phyloP scores from a whole-genome alignment of 257 asterid genomes.

The Henckelia pumila region DNA sequence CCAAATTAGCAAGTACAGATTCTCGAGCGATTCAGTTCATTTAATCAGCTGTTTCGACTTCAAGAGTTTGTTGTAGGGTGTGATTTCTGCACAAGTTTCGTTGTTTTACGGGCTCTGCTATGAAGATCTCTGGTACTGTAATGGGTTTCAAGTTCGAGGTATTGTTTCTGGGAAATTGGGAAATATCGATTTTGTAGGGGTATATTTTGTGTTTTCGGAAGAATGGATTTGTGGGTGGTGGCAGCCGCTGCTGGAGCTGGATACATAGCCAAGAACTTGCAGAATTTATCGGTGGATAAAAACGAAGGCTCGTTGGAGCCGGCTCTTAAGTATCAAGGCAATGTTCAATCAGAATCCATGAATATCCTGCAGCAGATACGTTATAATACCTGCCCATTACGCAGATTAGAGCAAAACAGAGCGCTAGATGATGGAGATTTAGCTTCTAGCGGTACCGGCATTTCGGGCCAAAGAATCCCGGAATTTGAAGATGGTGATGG shows the following conservation, averaged over 20 bases:
- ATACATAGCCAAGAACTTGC: slow-evolving; percentile 56
- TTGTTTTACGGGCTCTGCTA: slow-evolving; percentile 8
- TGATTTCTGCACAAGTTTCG: slow-evolving; percentile 17
- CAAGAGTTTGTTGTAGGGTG: background rate
- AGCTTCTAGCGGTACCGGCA: slow-evolving; percentile 23
- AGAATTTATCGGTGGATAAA: slow-evolving; percentile 40
- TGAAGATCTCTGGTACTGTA: slow-evolving; percentile 1
- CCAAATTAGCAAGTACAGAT: background rate
- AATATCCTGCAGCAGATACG: slow-evolving; percentile 59
- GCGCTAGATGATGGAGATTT: slow-evolving; percentile 19
- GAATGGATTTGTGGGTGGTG: slow-evolving; percentile 76
- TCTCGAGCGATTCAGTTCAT: background rate
- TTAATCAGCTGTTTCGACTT: background rate
- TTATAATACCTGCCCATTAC: slow-evolving; percentile 57
- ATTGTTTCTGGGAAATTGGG: slow-evolving; percentile 13
- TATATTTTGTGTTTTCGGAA: slow-evolving; percentile 5
- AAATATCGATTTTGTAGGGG: background rate
- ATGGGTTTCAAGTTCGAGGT: background rate
- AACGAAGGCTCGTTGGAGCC: slow-evolving; percentile 31
- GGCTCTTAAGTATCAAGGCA: slow-evolving; percentile 29
- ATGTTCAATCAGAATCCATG: slow-evolving; percentile 37
- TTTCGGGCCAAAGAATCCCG: slow-evolving; percentile 19
- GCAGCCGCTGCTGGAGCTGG: slow-evolving; percentile 92
- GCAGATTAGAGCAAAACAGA: slow-evolving; percentile 38
- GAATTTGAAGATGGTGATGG: slow-evolving; percentile 27